Conservation (phyloP, 2,329 filamentous ascomycete genomes). For the Pseudocercospora cruenta region DNA sequence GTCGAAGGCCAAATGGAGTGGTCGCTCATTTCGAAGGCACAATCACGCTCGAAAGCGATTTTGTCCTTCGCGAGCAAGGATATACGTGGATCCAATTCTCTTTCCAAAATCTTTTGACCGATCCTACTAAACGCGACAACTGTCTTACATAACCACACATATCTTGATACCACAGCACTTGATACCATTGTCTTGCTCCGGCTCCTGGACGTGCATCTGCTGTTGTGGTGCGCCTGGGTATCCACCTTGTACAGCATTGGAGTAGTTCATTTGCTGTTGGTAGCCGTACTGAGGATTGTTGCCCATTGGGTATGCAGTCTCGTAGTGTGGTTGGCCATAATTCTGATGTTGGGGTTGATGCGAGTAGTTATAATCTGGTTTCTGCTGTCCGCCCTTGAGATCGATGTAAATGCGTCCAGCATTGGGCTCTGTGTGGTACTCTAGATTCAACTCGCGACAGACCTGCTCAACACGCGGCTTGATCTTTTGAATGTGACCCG, state of each 20-base stretch:
- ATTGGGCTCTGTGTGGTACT: conserved; percentile 86
- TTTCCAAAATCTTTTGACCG: not conserved
- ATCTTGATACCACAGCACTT: conserved; percentile 41
- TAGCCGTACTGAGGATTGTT: conserved; percentile 42
- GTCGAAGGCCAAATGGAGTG: not conserved
- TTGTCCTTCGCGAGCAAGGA: not conserved
- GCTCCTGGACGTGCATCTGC: conserved; percentile 39
- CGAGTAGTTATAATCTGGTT: conserved; percentile 42
- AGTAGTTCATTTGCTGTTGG: conserved; percentile 48
- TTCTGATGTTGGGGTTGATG: conserved; percentile 42
- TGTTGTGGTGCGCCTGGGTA: conserved; percentile 50
- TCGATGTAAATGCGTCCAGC: conserved; percentile 88
- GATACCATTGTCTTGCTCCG: conserved; percentile 33
- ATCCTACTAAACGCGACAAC: not conserved
- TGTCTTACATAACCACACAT: conserved; percentile 39
- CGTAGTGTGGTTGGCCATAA: conserved; percentile 47
- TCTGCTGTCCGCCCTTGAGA: conserved; percentile 64
- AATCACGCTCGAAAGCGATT: not conserved
- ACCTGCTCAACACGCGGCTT: conserved; percentile 92
- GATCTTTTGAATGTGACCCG: conserved; percentile 83
- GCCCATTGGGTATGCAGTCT: conserved; percentile 45
- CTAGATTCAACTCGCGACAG: conserved; percentile 77
- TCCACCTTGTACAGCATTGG: conserved; percentile 38
- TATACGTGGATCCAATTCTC: not conserved
- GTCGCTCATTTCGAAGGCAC: not conserved